Percentiles rank a stretch among this genome's conserved stretches.
phyloP scores from a whole-genome alignment of 139 green algal species.

The Closterium sp. region DNA sequence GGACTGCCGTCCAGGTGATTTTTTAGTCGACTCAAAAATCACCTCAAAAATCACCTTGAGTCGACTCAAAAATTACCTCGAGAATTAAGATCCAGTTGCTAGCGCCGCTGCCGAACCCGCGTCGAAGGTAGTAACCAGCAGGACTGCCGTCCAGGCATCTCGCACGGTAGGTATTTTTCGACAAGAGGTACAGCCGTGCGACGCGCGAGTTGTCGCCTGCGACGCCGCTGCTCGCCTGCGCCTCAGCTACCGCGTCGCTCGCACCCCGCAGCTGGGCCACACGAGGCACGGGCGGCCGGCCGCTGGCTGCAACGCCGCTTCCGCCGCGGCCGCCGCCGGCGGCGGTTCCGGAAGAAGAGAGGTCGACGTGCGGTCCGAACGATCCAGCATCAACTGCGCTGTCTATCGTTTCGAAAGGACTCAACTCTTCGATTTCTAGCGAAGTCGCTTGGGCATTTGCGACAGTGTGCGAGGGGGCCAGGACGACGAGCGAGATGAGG shows the following conservation, averaged over 20 bases:
- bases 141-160: constrained; percentile 12
- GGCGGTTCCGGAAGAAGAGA: not conserved
- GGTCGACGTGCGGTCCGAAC: not conserved
- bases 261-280: not conserved
- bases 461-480: not conserved
- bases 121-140: constrained; percentile 1
- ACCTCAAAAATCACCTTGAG: too few relatives aligned
- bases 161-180: not conserved
- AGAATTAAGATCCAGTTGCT: constrained; percentile 16
- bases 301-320: not conserved
- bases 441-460: not conserved
- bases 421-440: not conserved
- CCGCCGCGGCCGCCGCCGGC: too few relatives aligned
- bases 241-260: not conserved
- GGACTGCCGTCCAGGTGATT: too few relatives aligned
- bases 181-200: not conserved
- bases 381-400: not conserved
- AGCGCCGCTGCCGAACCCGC: constrained; percentile 1
- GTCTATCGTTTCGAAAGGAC: not conserved
- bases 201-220: not conserved
- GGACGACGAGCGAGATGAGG: not conserved
- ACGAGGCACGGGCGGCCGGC: not conserved
- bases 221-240: not conserved
- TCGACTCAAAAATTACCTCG: too few relatives aligned
- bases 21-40: too few relatives aligned